phyloP scores from a whole-genome alignment of 345 rosid species.

The thale cress (Arabidopsis thaliana) region TAIR10.1 NC_003074.8:20872001-20872500 shows the following conservation, averaged over 20 bases:
- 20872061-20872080: slow-evolving; percentile 33
- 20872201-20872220: background rate
- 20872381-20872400: slow-evolving; percentile 21
- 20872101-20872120: slow-evolving; percentile 1
- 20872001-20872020: background rate
- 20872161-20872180: background rate
- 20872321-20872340: slow-evolving; percentile 2
- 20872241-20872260: background rate
- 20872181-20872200: slow-evolving; percentile 7
- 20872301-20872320: background rate
- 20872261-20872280: background rate
- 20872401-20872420: background rate
- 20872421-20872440: slow-evolving; percentile 6
- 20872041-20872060: slow-evolving; percentile 34
- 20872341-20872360: slow-evolving; percentile 25
- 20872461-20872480: background rate
- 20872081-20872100: slow-evolving; percentile 28
- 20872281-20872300: background rate
- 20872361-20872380: slow-evolving; percentile 10
- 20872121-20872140: slow-evolving; percentile 1
- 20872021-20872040: background rate
- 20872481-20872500: background rate
- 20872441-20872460: slow-evolving; percentile 26
- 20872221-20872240: background rate
- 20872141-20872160: slow-evolving; percentile 35